Evolutionary conservation across 2,329 filamentous ascomycete species (phyloP).

Genomic region (Akanthomyces uredinophilus): DNA sequence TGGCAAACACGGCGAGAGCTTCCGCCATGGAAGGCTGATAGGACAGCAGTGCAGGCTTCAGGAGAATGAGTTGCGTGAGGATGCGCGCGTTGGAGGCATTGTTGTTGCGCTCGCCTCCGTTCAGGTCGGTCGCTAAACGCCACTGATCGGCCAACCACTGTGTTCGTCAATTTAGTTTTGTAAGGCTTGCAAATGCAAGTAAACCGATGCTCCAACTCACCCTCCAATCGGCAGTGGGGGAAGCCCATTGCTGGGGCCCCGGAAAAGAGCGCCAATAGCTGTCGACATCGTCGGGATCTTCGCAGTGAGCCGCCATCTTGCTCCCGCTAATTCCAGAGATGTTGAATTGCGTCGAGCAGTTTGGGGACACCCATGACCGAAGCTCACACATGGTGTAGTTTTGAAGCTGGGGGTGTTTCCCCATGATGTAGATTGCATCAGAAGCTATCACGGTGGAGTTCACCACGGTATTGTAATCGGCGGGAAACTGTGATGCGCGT

Average conservation of each 20-base stretch:
- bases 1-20: slow-evolving; percentile 64
- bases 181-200: neutral
- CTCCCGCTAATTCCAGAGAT: slow-evolving; percentile 54
- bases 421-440: slow-evolving; percentile 62
- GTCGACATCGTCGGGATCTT: slow-evolving; percentile 47
- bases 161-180: neutral
- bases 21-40: slow-evolving; percentile 65
- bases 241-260: slow-evolving; percentile 26
- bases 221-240: slow-evolving; percentile 46
- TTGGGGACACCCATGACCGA: slow-evolving; percentile 55
- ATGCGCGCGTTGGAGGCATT: slow-evolving; percentile 57
- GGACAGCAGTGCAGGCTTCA: slow-evolving; percentile 36
- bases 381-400: slow-evolving; percentile 66
- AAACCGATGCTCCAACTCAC: slow-evolving; percentile 16
- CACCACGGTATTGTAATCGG: slow-evolving; percentile 60
- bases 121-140: slow-evolving; percentile 50
- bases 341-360: slow-evolving; percentile 61
- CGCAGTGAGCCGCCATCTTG: slow-evolving; percentile 55
- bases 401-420: slow-evolving; percentile 35
- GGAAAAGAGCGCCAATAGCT: slow-evolving; percentile 46
- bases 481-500: slow-evolving; percentile 41
- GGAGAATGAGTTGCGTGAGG: slow-evolving; percentile 47
- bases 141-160: slow-evolving; percentile 48
- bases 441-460: slow-evolving; percentile 42
- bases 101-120: slow-evolving; percentile 47